Conservation (phyloP, 1,139 yeast genomes). For the Debaryomycetaceae sp. region DNA sequence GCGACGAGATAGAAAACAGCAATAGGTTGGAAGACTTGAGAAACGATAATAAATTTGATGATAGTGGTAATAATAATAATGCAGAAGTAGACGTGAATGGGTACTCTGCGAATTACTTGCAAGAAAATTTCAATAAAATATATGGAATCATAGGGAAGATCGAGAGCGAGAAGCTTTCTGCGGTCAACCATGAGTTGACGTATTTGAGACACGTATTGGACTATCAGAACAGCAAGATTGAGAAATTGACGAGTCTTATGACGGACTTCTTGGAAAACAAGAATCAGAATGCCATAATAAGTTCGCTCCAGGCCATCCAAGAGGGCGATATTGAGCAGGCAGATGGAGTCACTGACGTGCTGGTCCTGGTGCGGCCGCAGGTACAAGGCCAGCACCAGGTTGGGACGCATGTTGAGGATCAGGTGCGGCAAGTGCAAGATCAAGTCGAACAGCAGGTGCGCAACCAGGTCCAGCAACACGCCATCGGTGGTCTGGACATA, state of each 20-base stretch:
- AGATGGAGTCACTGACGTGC: conserved; percentile 4
- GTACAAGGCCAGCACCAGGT: conserved; percentile 7
- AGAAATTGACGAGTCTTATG: conserved; percentile 33
- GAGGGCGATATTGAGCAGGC: conserved; percentile 18
- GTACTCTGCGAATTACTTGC: conserved; percentile 8
- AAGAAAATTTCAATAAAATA: conserved; percentile 9
- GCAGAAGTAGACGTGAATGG: conserved; percentile 4
- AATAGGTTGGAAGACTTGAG: conserved; percentile 4
- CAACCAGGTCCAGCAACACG: conserved; percentile 15
- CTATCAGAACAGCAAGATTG: conserved; percentile 38
- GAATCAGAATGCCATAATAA: conserved; percentile 27
- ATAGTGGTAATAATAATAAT: conserved; percentile 1
- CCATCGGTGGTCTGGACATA: conserved; percentile 4
- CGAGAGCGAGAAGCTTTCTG: conserved; percentile 20
- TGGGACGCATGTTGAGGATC: conserved; percentile 12
- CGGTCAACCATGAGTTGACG: conserved; percentile 30
- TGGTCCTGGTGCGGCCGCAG: conserved; percentile 2
- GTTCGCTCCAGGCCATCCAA: conserved; percentile 25
- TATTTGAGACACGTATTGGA: conserved; percentile 38
- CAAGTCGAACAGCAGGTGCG: conserved; percentile 17
- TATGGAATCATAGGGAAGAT: conserved; percentile 11
- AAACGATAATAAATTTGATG: conserved; percentile 3
- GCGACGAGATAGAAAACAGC: conserved; percentile 5
- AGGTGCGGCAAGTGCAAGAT: conserved; percentile 9
- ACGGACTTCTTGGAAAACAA: conserved; percentile 33